Evolutionary conservation across 148 eudicot species (phyloP), one percentile per base, ranked within the genome.

Genomic region (Linanthus parryae): DNA sequence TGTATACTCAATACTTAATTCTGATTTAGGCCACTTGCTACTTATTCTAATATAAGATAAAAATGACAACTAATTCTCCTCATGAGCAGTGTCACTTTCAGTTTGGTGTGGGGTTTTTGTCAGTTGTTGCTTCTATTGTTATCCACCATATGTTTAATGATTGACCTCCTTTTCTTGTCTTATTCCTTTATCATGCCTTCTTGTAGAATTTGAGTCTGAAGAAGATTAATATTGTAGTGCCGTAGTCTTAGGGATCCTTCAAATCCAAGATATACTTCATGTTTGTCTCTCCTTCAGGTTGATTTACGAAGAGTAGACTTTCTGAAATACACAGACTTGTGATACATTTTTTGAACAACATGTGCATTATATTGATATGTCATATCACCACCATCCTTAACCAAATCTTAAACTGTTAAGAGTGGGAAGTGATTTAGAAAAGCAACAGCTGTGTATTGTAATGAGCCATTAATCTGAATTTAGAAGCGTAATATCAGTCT

Each of bases 21-120:
- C 31, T 10, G 5, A 26, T 14, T 26, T 25, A 5, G 27, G 52
- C 18, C 27, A 6, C 30, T 47, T 47, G 52, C 31, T 26, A 15
- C 12, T 47, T 23, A 25, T 12, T 33, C 36, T 2, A 33, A 21
- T 57, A 16, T 10, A 22, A 30, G 3, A 57, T 40, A 8, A 13
- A 58, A 35, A 35, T 23, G 62, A 45, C 53, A 58, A 35, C 44
- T 45, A 24, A 3, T 27, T 59, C 38, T 37, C 62, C 27, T 16
- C n/a, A n/a, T n/a, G n/a, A 13, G 37, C 36, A 13, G 12, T 8
- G 42, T 49, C 10, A 18, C 39, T 18, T 48, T 28, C 48, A 28
- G 14, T 13, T 29, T 28, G 25, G 10, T 4, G 5, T 9, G 22
- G 16, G 52, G n/a, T 57, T 34, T 2, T 57, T 21, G 23, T 39